phyloP scores from a whole-genome alignment of 2,329 filamentous ascomycete species.

The Pyrenophora seminiperda region DNA sequence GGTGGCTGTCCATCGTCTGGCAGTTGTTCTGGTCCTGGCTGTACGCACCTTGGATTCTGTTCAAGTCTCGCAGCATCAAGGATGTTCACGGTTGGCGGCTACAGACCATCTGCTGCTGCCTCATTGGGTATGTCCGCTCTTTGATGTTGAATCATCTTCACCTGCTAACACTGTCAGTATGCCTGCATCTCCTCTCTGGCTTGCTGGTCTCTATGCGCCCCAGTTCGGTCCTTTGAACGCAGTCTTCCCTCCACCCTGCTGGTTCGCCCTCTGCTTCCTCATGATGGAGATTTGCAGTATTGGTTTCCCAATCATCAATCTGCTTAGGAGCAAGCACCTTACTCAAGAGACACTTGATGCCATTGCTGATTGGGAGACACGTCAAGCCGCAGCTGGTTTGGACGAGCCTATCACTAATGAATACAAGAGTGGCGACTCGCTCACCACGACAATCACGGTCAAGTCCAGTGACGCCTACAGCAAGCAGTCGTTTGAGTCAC shows the following conservation, averaged over 20 bases:
- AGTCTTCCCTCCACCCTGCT: conserved; percentile 34
- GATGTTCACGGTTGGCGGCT: conserved; percentile 43
- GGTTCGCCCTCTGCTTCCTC: conserved; percentile 43
- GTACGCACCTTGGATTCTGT: conserved; percentile 43
- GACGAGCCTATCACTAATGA: conserved; percentile 12
- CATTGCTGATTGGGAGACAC: conserved; percentile 42
- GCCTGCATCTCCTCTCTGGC: conserved; percentile 43
- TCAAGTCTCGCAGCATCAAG: conserved; percentile 40
- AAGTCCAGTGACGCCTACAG: conserved; percentile 14
- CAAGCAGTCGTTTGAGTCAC: conserved; percentile 33
- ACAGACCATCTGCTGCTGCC: conserved; percentile 43
- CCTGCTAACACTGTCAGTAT: conserved; percentile 27
- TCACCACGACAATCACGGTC: conserved; percentile 28
- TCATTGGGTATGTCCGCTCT: conserved; percentile 36
- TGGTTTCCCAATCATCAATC: conserved; percentile 37
- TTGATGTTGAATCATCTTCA: background rate
- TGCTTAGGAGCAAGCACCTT: conserved; percentile 35
- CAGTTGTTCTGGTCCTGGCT: conserved; percentile 47
- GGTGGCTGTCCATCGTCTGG: conserved; percentile 46
- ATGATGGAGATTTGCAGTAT: conserved; percentile 41
- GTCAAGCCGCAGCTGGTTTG: conserved; percentile 22
- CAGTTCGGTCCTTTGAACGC: conserved; percentile 33
- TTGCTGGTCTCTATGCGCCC: conserved; percentile 40
- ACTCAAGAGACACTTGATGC: conserved; percentile 42
- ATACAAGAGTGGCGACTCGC: conserved; percentile 21